Conservation (phyloP, 1,284 basidiomycete species). For the Heterobasidion occidentale region DNA sequence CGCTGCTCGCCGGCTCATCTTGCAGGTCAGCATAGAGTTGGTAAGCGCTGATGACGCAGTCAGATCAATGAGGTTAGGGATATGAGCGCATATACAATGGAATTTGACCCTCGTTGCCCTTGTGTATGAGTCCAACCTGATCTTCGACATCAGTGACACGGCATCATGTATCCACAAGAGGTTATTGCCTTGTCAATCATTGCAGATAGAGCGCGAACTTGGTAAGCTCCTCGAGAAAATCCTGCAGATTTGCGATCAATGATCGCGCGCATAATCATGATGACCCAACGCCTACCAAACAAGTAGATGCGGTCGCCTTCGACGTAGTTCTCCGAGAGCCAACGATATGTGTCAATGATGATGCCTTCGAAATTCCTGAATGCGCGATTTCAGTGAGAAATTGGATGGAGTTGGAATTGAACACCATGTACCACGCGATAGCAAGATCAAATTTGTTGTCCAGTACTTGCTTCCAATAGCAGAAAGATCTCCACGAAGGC, state of each 20-base stretch:
- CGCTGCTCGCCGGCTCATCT: neutral
- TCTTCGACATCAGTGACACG: no score
- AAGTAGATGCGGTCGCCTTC: conserved; percentile 32
- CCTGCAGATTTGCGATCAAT: no score
- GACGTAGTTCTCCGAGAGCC: conserved; percentile 30
- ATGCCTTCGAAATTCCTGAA: conserved; percentile 19
- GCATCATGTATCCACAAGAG: no score
- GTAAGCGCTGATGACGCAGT: conserved; percentile 24
- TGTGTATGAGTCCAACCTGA: conserved; percentile 26
- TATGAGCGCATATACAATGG: conserved; percentile 22
- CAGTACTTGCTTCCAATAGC: conserved; percentile 13
- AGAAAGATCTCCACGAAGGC: conserved; percentile 16
- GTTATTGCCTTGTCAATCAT: conserved; percentile 37
- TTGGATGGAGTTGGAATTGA: no score
- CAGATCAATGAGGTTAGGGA: neutral
- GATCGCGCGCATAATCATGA: no score
- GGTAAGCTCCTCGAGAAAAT: conserved; percentile 39
- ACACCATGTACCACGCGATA: conserved; percentile 24
- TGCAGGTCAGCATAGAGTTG: conserved; percentile 22
- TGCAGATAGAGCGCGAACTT: conserved; percentile 31
- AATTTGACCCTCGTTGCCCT: conserved; percentile 27
- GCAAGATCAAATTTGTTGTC: conserved; percentile 16
- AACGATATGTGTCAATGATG: conserved; percentile 27
- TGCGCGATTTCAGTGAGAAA: no score
- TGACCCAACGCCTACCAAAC: no score